Base-by-base conservation (phyloP, 305 asterid species). In the Plantago coronopus region DNA sequence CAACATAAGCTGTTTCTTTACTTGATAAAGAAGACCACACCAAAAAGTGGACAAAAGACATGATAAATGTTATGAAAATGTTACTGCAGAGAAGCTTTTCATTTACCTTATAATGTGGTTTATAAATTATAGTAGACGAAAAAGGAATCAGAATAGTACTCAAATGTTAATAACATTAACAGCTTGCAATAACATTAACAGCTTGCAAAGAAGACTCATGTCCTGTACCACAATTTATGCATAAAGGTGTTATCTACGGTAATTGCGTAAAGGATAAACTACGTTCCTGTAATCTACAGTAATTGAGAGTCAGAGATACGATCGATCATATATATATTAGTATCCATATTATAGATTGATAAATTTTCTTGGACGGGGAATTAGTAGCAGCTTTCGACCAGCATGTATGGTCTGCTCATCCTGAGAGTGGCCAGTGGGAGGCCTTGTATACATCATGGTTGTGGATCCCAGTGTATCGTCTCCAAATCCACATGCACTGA, bases 401-500 rank as follows among this genome's bases (percentile, higher is more conserved):
- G 88, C 89, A 57, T 58, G 72, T 70, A 70, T 54, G 53, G 49
- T 66, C 64, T 73, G 76, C 63, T 77, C 80, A 43, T 69, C 76
- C 48, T 55, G 37, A 44, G 77, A 61, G 60, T 25, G n/a, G 47
- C 59, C 61, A 18, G 81, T 61, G 53, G 70, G 17, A 9, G 81
- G 67, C 53, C 76, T 65, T 1, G 87, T 48, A 72, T 86, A 86
- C 89, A 84, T 81, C 98, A 91, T 91, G 20, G 96, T 86, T 4
- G 88, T 88, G 67, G 96, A 83, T 72, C 71, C 84, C 14, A 83
- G 72, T 60, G 69, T 66, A 70, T 88, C 95, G 12, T 81, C 85
- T 59, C 85, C 96, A 59, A 88, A 91, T 66, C 95, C 98, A 57
- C 96, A 91, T 18, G 80, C 87, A 64, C 62, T 62, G 17, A 84